These are phyloP conservation scores for Barbarea vulgaris DNA, from an alignment of 345 rosid species.

Conservation along the genomic window DNA sequence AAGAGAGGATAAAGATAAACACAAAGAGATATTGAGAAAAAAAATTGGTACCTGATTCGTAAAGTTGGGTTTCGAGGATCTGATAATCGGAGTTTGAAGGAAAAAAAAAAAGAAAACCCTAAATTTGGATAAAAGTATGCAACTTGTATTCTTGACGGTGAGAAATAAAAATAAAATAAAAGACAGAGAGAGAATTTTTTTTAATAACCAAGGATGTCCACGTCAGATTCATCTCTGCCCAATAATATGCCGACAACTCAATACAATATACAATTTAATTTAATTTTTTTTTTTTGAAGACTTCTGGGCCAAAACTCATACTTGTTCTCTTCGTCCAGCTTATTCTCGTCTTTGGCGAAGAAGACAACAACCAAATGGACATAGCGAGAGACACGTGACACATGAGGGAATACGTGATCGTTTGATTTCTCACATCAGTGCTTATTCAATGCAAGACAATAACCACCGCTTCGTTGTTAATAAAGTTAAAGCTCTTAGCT, in stretches of 20 bases:
- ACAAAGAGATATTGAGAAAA: background rate
- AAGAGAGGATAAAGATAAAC: background rate
- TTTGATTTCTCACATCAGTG: no score
- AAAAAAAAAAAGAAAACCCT: conserved; percentile 38
- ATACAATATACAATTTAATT: background rate
- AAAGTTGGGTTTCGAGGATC: conserved; percentile 16
- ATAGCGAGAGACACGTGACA: no score
- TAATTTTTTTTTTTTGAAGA: background rate
- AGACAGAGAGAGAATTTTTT: background rate
- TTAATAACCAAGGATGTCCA: conserved; percentile 5
- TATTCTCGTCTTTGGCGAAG: no score
- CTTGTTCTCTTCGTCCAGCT: no score
- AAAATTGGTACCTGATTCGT: conserved; percentile 32
- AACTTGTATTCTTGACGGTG: conserved; percentile 1
- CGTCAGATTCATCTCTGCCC: background rate
- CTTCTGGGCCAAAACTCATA: no score
- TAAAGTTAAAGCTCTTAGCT: no score
- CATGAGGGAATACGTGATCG: no score
- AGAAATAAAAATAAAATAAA: background rate
- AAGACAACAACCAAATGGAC: no score
- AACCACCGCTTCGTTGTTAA: no score
- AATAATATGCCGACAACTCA: background rate
- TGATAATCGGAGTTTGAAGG: conserved; percentile 1
- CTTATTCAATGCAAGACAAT: no score
- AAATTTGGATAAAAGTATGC: conserved; percentile 38